Base-by-base conservation (phyloP, 148 eudicot genomes). In the Rhododendron molle region DNA sequence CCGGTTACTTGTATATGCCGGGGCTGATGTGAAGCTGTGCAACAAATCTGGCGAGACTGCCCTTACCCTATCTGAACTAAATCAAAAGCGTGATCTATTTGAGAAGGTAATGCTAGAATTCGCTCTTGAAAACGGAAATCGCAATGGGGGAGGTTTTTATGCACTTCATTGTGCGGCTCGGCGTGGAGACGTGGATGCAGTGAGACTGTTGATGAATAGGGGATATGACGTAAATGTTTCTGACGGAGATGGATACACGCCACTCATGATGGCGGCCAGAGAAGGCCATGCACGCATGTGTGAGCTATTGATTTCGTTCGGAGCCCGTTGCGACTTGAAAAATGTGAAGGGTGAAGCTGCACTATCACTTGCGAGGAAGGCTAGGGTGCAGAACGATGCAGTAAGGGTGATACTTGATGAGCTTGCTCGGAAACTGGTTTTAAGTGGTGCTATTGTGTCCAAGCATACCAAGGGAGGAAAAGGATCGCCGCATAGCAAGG, bases 101-200 rank as follows among this genome's bases (percentile, higher is more conserved):
- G 98, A 94, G 87, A 94, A 93, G 88, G 96, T 97, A 30, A 86
- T 97, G 94, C 94, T 97, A 4, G 94, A 95, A 83, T 93, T 91
- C 65, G 96, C 98, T 15, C 93, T 97, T 3, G 93, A 95, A 58
- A 94, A 92, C 85, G 98, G 93, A 52, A 93, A 91, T 43, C 90
- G 87, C 38, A 91, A 87, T 88, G 90, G 89, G 2, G 92, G 84
- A 88, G 93, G 96, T 0, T 97, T 95, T 83, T 90, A 89, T 47
- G 96, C 95, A 5, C 86, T 95, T 23, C 98, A 94, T 47, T 95
- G 95, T 86, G 99, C 99, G 9, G 94, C 98, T 56, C 91, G 98
- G 3, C 87, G 87, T 28, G 97, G 96, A 20, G 98, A 97, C 86
- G 44, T 89, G 72, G 94, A 89, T 2, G 95, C 96, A 6, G 98